Percentiles rank a stretch among this genome's conserved stretches.
Conservation (phyloP, 2,329 filamentous ascomycete species). For the Tolypocladium tropicale region DNA sequence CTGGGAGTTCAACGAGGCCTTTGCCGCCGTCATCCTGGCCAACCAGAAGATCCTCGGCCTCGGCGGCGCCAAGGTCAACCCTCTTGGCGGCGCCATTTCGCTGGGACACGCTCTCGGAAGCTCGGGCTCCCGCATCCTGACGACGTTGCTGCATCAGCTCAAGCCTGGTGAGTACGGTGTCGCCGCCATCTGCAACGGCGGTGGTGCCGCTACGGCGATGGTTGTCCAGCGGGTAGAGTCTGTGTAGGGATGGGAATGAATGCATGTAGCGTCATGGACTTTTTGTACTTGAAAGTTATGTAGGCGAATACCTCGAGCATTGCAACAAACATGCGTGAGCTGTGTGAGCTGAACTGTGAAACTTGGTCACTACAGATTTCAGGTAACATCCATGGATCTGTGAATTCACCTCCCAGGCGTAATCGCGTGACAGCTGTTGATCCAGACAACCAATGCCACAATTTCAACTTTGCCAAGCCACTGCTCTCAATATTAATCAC, state of each 20-base stretch:
- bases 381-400: too few species aligned
- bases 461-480: too few species aligned
- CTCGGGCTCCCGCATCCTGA: slow-evolving; percentile 84
- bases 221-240: slow-evolving; percentile 75
- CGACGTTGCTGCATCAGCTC: slow-evolving; percentile 83
- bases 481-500: too few species aligned
- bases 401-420: too few species aligned
- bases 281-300: neutral
- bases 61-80: slow-evolving; percentile 71
- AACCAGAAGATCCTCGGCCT: slow-evolving; percentile 88
- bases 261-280: neutral
- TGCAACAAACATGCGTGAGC: neutral
- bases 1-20: slow-evolving; percentile 99
- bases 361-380: neutral
- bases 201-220: slow-evolving; percentile 82
- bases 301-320: neutral
- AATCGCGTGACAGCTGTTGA: too few species aligned
- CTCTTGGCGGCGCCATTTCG: slow-evolving; percentile 82
- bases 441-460: too few species aligned
- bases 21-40: slow-evolving; percentile 88
- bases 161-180: slow-evolving; percentile 89
- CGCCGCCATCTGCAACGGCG: slow-evolving; percentile 94
- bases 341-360: neutral
- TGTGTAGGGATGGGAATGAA: slow-evolving; percentile 24
- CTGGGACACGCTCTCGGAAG: slow-evolving; percentile 87